Conservation (phyloP, 257 asterid species). For the Anisodus tanguticus region DNA sequence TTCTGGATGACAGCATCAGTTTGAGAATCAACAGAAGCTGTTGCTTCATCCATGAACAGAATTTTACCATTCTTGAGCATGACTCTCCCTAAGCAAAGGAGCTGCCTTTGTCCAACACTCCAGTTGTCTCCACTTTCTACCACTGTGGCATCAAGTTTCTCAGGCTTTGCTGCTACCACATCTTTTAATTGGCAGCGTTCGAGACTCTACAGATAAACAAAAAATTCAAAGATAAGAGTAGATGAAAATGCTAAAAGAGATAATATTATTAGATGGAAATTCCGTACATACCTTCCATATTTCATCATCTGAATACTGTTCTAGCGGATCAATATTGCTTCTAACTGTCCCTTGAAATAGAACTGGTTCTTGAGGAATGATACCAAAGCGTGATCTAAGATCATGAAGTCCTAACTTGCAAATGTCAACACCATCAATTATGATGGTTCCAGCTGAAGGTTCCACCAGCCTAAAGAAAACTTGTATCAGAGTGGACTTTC, state of each 20-base stretch:
- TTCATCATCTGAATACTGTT: slow-evolving; percentile 64
- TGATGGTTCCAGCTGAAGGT: slow-evolving; percentile 61
- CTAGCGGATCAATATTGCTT: slow-evolving; percentile 74
- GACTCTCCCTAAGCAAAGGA: slow-evolving; percentile 76
- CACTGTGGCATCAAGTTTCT: slow-evolving; percentile 65
- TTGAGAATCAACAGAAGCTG: slow-evolving; percentile 85
- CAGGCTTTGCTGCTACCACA: slow-evolving; percentile 63
- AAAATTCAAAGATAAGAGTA: neutral
- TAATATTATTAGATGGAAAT: neutral
- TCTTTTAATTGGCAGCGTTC: slow-evolving; percentile 84
- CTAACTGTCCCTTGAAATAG: slow-evolving; percentile 77
- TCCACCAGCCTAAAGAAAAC: slow-evolving; percentile 78
- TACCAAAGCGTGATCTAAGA: slow-evolving; percentile 74
- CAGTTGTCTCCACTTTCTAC: slow-evolving; percentile 77
- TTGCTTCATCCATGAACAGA: slow-evolving; percentile 84
- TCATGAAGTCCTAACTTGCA: slow-evolving; percentile 68
- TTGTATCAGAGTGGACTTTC: slow-evolving; percentile 75
- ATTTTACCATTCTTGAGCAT: slow-evolving; percentile 62
- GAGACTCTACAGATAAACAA: slow-evolving; percentile 47
- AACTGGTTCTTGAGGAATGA: slow-evolving; percentile 87
- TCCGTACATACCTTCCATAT: slow-evolving; percentile 68
- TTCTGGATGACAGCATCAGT: slow-evolving; percentile 71
- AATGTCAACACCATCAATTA: slow-evolving; percentile 67
- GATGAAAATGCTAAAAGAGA: neutral
- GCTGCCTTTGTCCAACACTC: slow-evolving; percentile 87